A percentile compares a stretch with the other conserved stretches of the same genome.
These are phyloP conservation scores for Fusarium sublunatum DNA, from an alignment of 2,329 filamentous ascomycete species.

Conservation along the genomic window DNA sequence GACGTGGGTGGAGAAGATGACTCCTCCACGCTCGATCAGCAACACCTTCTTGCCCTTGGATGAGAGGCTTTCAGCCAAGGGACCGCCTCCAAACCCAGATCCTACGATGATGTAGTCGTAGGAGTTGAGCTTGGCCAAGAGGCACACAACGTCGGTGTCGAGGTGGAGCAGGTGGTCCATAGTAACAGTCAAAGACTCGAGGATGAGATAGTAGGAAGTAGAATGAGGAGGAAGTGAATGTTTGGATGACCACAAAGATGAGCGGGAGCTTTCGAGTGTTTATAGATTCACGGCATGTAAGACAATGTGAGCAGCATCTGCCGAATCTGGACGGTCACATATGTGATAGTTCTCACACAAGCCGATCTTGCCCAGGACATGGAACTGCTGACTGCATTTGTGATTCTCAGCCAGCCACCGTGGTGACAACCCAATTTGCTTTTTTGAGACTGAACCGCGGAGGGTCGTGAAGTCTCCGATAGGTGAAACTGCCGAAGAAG, in stretches of 20 bases:
- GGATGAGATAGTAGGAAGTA: not conserved
- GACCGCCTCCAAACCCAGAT: conserved; percentile 30
- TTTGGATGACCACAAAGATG: too few species aligned
- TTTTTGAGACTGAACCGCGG: not conserved
- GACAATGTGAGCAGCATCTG: not conserved
- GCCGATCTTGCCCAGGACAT: not conserved
- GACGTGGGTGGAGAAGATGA: conserved; percentile 37
- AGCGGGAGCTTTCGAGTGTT: rapidly evolving
- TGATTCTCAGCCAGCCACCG: conserved; percentile 1
- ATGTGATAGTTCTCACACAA: not conserved
- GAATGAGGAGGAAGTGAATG: too few species aligned
- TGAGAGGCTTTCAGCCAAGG: conserved; percentile 25
- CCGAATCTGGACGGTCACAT: not conserved
- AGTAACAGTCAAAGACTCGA: not conserved
- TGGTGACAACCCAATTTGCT: not conserved
- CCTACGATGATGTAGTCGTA: conserved; percentile 39
- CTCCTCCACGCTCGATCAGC: conserved; percentile 28
- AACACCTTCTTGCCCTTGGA: conserved; percentile 27
- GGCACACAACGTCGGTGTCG: conserved; percentile 28
- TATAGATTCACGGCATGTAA: conserved; percentile 9
- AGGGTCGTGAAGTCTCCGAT: not conserved
- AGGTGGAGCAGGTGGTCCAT: conserved; percentile 38
- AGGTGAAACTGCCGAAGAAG: not conserved
- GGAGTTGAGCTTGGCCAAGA: conserved; percentile 28
- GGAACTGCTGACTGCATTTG: not conserved